These are phyloP conservation scores for Dovyalis caffra DNA, from an alignment of 345 rosid genomes.

Conservation along the genomic window DNA sequence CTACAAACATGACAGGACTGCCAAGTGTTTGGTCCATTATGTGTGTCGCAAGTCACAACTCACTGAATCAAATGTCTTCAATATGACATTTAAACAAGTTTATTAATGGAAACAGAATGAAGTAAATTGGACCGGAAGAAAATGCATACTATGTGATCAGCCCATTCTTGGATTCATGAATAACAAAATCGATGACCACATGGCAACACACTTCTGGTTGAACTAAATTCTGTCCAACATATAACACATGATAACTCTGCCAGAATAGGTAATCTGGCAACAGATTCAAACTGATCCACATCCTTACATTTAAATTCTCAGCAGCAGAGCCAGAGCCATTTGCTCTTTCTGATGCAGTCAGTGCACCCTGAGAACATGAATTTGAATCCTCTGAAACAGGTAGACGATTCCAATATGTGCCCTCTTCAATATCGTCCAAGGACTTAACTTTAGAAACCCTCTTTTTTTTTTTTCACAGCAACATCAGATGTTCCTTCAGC, in stretches of 20 bases:
- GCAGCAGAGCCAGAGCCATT: conserved; percentile 13
- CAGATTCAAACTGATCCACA: conserved; percentile 24
- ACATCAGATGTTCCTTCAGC: too few relatives aligned
- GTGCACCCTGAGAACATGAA: too few relatives aligned
- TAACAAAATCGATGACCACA: conserved; percentile 98
- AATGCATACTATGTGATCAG: conserved; percentile 60
- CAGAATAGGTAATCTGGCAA: conserved; percentile 29
- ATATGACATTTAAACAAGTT: not conserved
- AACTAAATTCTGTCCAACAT: conserved; percentile 89
- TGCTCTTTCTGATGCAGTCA: too few relatives aligned
- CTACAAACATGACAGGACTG: too few relatives aligned
- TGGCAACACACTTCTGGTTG: conserved; percentile 81
- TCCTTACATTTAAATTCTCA: conserved; percentile 24
- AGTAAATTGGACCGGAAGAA: too few relatives aligned
- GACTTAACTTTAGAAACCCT: too few relatives aligned
- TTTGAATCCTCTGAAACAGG: too few relatives aligned
- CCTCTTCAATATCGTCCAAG: too few relatives aligned
- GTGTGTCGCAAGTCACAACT: too few relatives aligned
- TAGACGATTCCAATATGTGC: too few relatives aligned
- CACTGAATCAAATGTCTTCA: not conserved
- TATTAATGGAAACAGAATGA: not conserved
- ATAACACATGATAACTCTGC: conserved; percentile 75
- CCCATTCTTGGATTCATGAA: conserved; percentile 84
- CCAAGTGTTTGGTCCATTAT: too few relatives aligned
- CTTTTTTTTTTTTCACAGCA: too few relatives aligned